phyloP scores from a whole-genome alignment of 2,329 filamentous ascomycete genomes.

The Fusarium metavorans region DNA sequence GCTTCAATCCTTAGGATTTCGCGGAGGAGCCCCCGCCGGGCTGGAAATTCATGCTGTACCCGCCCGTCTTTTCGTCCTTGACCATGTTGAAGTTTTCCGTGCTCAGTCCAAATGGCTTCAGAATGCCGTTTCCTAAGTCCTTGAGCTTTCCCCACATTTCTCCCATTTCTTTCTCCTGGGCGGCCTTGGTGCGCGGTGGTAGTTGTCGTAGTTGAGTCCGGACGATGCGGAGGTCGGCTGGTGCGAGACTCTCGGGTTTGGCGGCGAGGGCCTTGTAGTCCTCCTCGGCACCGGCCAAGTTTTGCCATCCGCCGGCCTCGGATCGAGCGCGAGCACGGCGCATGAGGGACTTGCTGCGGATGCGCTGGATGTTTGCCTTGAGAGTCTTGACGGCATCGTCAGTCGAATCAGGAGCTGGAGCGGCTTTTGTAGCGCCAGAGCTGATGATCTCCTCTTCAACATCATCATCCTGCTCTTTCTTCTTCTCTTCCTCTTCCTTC shows the following conservation, averaged over 20 bases:
- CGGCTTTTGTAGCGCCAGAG: slow-evolving; percentile 65
- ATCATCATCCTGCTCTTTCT: slow-evolving; percentile 51
- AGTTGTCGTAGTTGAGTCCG: slow-evolving; percentile 73
- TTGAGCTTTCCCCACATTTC: slow-evolving; percentile 99
- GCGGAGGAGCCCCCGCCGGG: slow-evolving; percentile 36
- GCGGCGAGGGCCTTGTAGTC: slow-evolving; percentile 79
- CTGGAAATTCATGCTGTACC: slow-evolving; percentile 92
- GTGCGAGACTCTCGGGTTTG: slow-evolving; percentile 65
- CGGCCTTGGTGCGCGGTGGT: slow-evolving; percentile 77
- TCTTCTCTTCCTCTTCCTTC: slow-evolving; percentile 56
- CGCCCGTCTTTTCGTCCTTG: slow-evolving; percentile 88
- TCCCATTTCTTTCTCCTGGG: slow-evolving; percentile 87
- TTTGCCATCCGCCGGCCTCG: slow-evolving; percentile 81
- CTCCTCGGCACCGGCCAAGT: slow-evolving; percentile 79
- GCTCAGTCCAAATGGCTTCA: slow-evolving; percentile 93
- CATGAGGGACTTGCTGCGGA: slow-evolving; percentile 86
- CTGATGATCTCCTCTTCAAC: slow-evolving; percentile 71
- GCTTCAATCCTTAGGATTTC: not conserved
- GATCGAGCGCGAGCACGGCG: slow-evolving; percentile 80
- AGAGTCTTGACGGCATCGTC: slow-evolving; percentile 37
- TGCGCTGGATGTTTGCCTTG: slow-evolving; percentile 75
- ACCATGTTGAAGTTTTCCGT: slow-evolving; percentile 96
- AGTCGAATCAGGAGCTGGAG: slow-evolving; percentile 47
- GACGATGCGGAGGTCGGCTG: slow-evolving; percentile 76
- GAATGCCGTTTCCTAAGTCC: slow-evolving; percentile 87